Base-by-base conservation (phyloP, 2,329 filamentous ascomycete species). In the Zymoseptoria tritici region DNA sequence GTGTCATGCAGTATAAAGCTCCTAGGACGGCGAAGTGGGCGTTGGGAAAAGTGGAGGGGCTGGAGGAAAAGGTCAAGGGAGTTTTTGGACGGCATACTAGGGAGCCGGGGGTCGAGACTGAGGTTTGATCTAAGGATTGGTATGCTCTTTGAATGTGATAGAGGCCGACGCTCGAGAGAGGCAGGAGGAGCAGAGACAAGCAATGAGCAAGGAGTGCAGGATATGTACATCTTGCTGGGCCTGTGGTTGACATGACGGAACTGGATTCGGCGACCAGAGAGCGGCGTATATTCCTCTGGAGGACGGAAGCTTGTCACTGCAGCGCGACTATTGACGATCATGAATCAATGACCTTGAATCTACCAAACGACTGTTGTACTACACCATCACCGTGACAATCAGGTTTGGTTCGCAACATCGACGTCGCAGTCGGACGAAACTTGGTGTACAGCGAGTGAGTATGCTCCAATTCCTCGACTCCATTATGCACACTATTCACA, bases 1-100 rank as follows among this genome's bases (percentile, higher is more conserved):
- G 88, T 0, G 70, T 88, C 49, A 91, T 91, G 88, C 88, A 91
- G 74, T 91, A 86, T 84, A 82, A 81, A 68, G 70, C 81, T 68
- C 81, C 79, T 20, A 77, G 77, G 70, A 84, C 73, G 57, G 74
- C 77, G 60, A 82, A 85, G 67, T 82, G 81, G 72, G 78, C 86
- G 60, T 83, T 84, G 68, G 81, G 84, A 49, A 83, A 84, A 58
- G 79, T 84, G 1, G 78, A 80, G 61, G 74, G 79, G 26, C 76
- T 81, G 3, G 78, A 78, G 65, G 72, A 76, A 52, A 75, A 76
- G 61, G 68, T 81, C 3, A 70, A 70, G 49, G 72, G 74, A 2
- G 46, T 79, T 20, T 84, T 89, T 64, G 78, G 84, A 55, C 84
- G 88, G 69, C 74, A 79, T 56, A 81, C 84, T 19, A 82, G 84